Evolutionary conservation across 768 basidiomycete species (phyloP).

Genomic region (Pulveroboletus sp.): DNA sequence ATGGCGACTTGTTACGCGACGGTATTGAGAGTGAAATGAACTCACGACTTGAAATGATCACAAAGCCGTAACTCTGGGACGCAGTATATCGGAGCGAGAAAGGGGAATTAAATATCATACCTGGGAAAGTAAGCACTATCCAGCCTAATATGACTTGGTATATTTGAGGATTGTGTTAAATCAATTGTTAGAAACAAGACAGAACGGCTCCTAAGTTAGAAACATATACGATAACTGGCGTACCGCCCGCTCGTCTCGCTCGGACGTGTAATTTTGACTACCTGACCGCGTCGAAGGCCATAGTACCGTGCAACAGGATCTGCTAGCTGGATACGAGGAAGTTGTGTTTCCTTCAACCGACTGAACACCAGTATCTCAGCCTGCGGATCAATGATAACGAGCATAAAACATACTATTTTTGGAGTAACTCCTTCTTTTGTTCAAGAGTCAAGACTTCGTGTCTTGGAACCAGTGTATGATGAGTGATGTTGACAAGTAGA

Average conservation of each 20-base stretch:
- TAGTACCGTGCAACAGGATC: slow-evolving; percentile 99
- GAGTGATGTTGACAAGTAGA: slow-evolving; percentile 94
- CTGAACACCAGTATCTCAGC: slow-evolving; percentile 39
- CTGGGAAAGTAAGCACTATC: slow-evolving; percentile 3
- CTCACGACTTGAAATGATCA: not conserved
- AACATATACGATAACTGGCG: slow-evolving; percentile 89
- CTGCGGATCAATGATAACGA: slow-evolving; percentile 2
- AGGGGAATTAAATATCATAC: not conserved
- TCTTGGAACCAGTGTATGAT: slow-evolving; percentile 90
- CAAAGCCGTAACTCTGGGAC: not conserved
- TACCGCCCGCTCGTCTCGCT: slow-evolving; percentile 96
- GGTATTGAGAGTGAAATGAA: not conserved
- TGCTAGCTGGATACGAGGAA: slow-evolving; percentile 92
- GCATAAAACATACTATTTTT: slow-evolving; percentile 82
- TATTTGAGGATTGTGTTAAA: slow-evolving; percentile 6
- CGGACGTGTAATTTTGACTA: slow-evolving; percentile 96
- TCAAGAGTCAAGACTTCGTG: slow-evolving; percentile 85
- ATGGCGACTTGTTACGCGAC: not conserved
- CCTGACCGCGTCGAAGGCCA: slow-evolving; percentile 90
- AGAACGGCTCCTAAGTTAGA: slow-evolving; percentile 43
- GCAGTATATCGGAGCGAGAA: too few species aligned
- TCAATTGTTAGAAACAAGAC: slow-evolving; percentile 1
- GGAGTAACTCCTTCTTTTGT: slow-evolving; percentile 81
- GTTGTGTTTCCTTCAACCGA: slow-evolving; percentile 95
- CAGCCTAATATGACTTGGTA: not conserved